Percentiles rank a stretch among this genome's conserved stretches.
phyloP scores from a whole-genome alignment of 2,329 filamentous ascomycete species.

The Cladophialophora exuberans region DNA sequence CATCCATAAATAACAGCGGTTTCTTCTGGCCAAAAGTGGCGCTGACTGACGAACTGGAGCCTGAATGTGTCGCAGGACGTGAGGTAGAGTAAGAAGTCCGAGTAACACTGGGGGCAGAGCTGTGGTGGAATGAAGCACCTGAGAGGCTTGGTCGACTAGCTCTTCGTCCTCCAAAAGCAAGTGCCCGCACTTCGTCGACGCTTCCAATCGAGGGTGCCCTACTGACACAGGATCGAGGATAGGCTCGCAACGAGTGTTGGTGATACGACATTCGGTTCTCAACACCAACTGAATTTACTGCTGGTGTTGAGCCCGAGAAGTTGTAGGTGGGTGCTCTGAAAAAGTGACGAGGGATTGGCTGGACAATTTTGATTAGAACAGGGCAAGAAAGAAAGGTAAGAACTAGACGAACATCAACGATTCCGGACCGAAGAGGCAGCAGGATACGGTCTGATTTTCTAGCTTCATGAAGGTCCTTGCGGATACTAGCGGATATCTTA shows the following conservation, averaged over 20 bases:
- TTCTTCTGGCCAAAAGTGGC: constrained; percentile 6
- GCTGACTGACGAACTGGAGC: constrained; percentile 11
- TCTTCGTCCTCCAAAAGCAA: constrained; percentile 19
- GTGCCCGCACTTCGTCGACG: constrained; percentile 22
- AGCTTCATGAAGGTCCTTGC: constrained; percentile 16
- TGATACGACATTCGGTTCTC: constrained; percentile 17
- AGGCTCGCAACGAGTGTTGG: constrained; percentile 5
- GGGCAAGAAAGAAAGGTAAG: neutral
- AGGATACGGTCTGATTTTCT: constrained; percentile 5
- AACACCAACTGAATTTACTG: constrained; percentile 11
- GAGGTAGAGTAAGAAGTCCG: constrained; percentile 20
- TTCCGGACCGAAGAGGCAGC: constrained; percentile 3
- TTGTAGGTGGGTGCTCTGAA: constrained; percentile 4
- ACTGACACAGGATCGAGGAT: constrained; percentile 1
- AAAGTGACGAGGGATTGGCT: constrained; percentile 19
- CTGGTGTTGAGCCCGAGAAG: constrained; percentile 12
- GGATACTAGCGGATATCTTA: constrained; percentile 22
- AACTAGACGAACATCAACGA: constrained; percentile 5
- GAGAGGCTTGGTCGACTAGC: constrained; percentile 20
- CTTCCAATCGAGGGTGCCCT: constrained; percentile 20
- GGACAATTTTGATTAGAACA: neutral
- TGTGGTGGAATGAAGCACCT: constrained; percentile 16
- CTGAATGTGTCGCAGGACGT: constrained; percentile 16
- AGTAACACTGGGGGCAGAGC: constrained; percentile 18
- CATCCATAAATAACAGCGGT: constrained; percentile 20